phyloP scores from a whole-genome alignment of 371 early-diverging fungal species.

The Lichtheimia hyalospora region DNA sequence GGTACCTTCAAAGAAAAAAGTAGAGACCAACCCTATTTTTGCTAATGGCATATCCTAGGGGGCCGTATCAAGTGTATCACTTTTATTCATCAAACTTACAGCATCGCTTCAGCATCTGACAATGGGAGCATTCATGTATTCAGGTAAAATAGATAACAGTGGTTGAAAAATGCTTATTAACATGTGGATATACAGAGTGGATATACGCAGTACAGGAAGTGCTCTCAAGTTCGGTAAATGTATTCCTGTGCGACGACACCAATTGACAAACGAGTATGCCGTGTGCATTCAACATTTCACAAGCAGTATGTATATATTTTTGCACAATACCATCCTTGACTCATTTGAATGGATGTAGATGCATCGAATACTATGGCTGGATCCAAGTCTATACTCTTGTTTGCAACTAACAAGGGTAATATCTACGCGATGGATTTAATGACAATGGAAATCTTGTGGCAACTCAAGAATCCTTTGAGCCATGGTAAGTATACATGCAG shows the following conservation, averaged over 20 bases:
- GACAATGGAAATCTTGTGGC: slow-evolving; percentile 70
- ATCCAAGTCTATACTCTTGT: slow-evolving; percentile 72
- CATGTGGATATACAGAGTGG: slow-evolving; percentile 16
- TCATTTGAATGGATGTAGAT: slow-evolving; percentile 14
- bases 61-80: slow-evolving; percentile 78
- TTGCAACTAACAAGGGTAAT: slow-evolving; percentile 76
- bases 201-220: slow-evolving; percentile 39
- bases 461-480: slow-evolving; percentile 55
- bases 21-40: neutral
- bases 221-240: slow-evolving; percentile 65
- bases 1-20: slow-evolving; percentile 44
- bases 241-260: slow-evolving; percentile 52
- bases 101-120: slow-evolving; percentile 82
- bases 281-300: slow-evolving; percentile 71
- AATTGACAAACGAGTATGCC: slow-evolving; percentile 68
- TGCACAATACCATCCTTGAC: no score
- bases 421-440: slow-evolving; percentile 78
- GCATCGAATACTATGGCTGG: slow-evolving; percentile 56
- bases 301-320: slow-evolving; percentile 48
- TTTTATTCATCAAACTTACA: slow-evolving; percentile 79
- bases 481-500: slow-evolving; percentile 43
- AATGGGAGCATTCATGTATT: slow-evolving; percentile 86
- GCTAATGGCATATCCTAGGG: slow-evolving; percentile 37
- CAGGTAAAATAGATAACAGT: no score
- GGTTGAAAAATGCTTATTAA: neutral